These are phyloP conservation scores for Crotalaria pallida DNA, from an alignment of 306 rosid species.

Conservation along the genomic window DNA sequence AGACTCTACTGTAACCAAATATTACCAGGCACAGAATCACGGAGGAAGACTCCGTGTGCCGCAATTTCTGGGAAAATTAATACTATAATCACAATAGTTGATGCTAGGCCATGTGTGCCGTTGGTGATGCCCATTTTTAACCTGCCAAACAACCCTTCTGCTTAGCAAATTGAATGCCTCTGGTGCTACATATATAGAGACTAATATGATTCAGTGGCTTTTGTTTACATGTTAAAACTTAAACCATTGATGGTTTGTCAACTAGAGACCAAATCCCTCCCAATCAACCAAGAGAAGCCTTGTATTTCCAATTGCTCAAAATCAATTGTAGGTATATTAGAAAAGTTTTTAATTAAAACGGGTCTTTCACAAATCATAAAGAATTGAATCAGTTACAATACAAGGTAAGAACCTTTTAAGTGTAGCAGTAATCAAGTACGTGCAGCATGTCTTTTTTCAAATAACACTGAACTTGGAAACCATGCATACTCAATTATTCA, in stretches of 20 bases:
- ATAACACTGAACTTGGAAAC: neutral
- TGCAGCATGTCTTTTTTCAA: neutral
- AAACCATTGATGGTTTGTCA: neutral
- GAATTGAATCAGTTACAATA: neutral
- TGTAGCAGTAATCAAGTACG: neutral
- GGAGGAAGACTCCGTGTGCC: conserved; percentile 12
- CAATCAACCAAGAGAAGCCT: neutral
- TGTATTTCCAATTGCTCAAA: neutral
- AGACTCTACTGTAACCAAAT: neutral
- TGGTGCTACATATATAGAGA: neutral
- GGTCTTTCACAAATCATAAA: neutral
- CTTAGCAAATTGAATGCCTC: neutral
- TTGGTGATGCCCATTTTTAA: conserved; percentile 31
- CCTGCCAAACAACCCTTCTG: conserved; percentile 13
- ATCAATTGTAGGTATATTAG: neutral
- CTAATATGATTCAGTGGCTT: neutral
- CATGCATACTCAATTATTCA: neutral
- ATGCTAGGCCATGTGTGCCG: neutral
- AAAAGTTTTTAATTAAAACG: neutral
- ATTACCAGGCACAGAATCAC: conserved; percentile 21
- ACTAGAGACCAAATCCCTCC: neutral
- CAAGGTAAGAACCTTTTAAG: neutral
- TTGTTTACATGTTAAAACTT: neutral
- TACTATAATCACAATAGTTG: conserved; percentile 15
- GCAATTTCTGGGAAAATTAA: conserved; percentile 27